Evolutionary conservation across 306 rosid species (phyloP).

Genomic region (Gastrolobium villosum): DNA sequence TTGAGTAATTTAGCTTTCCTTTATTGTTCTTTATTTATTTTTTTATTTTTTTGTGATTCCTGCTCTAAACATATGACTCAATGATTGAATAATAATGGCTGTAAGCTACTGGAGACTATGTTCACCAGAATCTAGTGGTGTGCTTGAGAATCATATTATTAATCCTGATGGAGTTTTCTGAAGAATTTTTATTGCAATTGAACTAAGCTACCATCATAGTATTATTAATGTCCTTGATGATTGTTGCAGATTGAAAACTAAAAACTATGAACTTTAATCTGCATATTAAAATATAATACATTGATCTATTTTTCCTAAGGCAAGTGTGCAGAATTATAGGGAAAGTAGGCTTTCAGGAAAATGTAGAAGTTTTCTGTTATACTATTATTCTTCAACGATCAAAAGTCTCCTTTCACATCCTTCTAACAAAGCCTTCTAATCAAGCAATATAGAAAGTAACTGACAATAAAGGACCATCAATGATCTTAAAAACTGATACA

Average conservation of each 20-base stretch:
- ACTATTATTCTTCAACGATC: too few relatives aligned
- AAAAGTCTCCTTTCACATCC: too few relatives aligned
- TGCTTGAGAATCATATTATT: constrained; percentile 22
- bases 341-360: too few relatives aligned
- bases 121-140: too few relatives aligned
- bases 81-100: not conserved
- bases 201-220: constrained; percentile 10
- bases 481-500: too few relatives aligned
- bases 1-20: constrained; percentile 11
- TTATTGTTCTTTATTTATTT: not conserved
- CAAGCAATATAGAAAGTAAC: too few relatives aligned
- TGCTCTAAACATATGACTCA: constrained; percentile 1
- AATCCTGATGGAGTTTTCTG: constrained; percentile 7
- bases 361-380: too few relatives aligned
- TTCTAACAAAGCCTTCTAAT: too few relatives aligned
- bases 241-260: too few relatives aligned
- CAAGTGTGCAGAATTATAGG: too few relatives aligned
- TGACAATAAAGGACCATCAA: too few relatives aligned
- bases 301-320: not conserved
- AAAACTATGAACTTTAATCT: not conserved
- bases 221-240: not conserved
- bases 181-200: not conserved
- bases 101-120: constrained; percentile 31
- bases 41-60: not conserved
- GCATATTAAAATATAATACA: not conserved